Evolutionary conservation across 2,329 filamentous ascomycete genomes (phyloP), one percentile per base, ranked within the genome.

Genomic region (Neocatenulostroma microsporum): DNA sequence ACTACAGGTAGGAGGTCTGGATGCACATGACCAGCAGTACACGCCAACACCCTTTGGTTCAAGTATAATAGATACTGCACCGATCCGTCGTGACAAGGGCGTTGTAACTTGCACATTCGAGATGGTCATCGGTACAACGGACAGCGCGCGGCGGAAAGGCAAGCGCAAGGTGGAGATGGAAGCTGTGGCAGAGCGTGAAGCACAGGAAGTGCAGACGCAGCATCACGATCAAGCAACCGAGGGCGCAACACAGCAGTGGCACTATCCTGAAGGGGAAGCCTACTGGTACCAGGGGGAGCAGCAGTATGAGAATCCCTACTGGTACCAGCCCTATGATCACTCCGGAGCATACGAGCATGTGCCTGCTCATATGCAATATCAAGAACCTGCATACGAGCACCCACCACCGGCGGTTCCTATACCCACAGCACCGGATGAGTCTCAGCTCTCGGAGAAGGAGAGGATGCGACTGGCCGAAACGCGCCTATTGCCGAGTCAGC

Each of bases 41-140:
- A n/a, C n/a, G n/a, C 33, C 45, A 3, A 42, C 45, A 9, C 26
- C 50, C 10, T 46, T 45, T 19, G 50, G 53, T 2, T 42, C 79
- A 5, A 80, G 80, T 42, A 85, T 95, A 44, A 74, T 94, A 27
- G 87, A 95, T 49, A 98, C 91, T 0, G 82, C 91, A 46, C 77
- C 81, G 30, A 76, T 96, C 18, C 74, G 86, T 33, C 78, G 88
- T 26, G 86, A 94, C 56, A 95, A 94, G 56, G 86, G 85, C 7
- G 86, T 96, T n/a, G 80, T 95, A 15, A 82, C 80, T 1, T 84
- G 87, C 37, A 72, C 82, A 0, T 89, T 95, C 50, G 87, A 95
- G 57, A 75, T 94, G 11, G 70, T 94, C 2, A 79, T 96, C 14
- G 91, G 91, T 2, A 94, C 87, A 0, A 74, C 74, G 23, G 88